These are phyloP conservation scores for Aspergillus fumigatus DNA, from an alignment of 2,329 filamentous ascomycete species.

Conservation along the genomic window DNA sequence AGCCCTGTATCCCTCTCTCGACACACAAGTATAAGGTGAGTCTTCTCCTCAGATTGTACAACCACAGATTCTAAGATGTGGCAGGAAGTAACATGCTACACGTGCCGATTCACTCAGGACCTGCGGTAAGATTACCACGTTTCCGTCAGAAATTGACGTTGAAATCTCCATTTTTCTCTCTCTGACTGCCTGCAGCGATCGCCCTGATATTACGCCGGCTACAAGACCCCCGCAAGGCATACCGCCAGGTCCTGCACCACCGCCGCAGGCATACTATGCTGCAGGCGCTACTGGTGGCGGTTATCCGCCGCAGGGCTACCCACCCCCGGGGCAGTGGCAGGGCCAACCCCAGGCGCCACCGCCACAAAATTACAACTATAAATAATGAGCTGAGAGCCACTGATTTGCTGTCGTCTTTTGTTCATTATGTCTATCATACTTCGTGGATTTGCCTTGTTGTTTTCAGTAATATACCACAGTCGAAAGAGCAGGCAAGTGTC, in stretches of 20 bases:
- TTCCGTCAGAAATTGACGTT: not conserved
- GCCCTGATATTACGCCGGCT: constrained; percentile 35
- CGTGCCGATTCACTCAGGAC: constrained; percentile 36
- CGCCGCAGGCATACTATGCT: constrained; percentile 18
- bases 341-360: constrained; percentile 12
- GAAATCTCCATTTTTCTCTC: not conserved
- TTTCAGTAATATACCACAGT: not conserved
- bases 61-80: constrained; percentile 9
- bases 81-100: constrained; percentile 37
- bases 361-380: constrained; percentile 18
- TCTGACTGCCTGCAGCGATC: constrained; percentile 22
- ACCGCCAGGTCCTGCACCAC: constrained; percentile 23
- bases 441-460: not conserved
- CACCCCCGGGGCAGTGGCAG: constrained; percentile 17
- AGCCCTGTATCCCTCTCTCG: constrained; percentile 38
- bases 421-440: not conserved
- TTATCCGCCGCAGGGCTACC: constrained; percentile 8
- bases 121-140: constrained; percentile 24
- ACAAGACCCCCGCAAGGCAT: constrained; percentile 29
- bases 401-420: not conserved
- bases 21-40: constrained; percentile 37
- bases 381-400: constrained; percentile 8
- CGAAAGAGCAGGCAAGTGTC: not conserved
- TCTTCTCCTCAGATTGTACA: not conserved
- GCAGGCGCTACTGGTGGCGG: not conserved